A percentile compares a stretch with the other conserved stretches of the same genome.
Conservation (phyloP, 116 monocot genomes). For the Trichopus zeylanicus region DNA sequence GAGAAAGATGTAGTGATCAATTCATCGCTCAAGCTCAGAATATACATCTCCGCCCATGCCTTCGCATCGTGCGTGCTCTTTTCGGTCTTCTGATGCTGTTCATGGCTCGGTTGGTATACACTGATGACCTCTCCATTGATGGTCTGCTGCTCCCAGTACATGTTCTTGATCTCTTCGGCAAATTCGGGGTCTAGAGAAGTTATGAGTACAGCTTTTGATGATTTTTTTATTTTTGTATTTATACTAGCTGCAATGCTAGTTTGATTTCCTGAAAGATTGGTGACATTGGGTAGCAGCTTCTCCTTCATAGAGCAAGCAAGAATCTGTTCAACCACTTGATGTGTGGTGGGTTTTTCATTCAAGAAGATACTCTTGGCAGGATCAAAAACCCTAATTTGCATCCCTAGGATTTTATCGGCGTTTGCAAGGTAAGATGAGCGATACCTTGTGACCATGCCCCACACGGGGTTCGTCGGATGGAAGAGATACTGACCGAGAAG, state of each 20-base stretch:
- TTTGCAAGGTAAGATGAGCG: conserved; percentile 27
- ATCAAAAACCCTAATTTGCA: conserved; percentile 41
- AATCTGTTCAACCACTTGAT: conserved; percentile 26
- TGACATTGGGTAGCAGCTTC: conserved; percentile 23
- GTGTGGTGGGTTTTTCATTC: conserved; percentile 10
- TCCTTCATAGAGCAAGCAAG: conserved; percentile 15
- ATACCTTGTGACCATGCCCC: conserved; percentile 41
- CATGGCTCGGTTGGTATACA: conserved; percentile 35
- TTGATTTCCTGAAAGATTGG: too few species aligned
- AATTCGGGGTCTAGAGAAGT: conserved; percentile 13
- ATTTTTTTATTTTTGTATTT: neutral
- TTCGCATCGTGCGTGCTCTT: conserved; percentile 22
- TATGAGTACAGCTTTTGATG: conserved; percentile 18
- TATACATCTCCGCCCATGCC: conserved; percentile 31
- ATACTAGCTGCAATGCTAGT: neutral
- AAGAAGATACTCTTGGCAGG: neutral
- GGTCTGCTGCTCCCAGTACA: conserved; percentile 24
- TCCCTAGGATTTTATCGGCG: conserved; percentile 29
- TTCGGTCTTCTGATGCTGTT: conserved; percentile 17
- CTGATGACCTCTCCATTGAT: conserved; percentile 9
- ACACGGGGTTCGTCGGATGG: conserved; percentile 40
- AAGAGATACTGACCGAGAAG: conserved; percentile 50
- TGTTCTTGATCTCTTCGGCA: conserved; percentile 15
- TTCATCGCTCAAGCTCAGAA: conserved; percentile 23
- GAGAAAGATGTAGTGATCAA: conserved; percentile 27